phyloP scores from a whole-genome alignment of 2,329 filamentous ascomycete genomes.

The Tricladium varicosporioides region DNA sequence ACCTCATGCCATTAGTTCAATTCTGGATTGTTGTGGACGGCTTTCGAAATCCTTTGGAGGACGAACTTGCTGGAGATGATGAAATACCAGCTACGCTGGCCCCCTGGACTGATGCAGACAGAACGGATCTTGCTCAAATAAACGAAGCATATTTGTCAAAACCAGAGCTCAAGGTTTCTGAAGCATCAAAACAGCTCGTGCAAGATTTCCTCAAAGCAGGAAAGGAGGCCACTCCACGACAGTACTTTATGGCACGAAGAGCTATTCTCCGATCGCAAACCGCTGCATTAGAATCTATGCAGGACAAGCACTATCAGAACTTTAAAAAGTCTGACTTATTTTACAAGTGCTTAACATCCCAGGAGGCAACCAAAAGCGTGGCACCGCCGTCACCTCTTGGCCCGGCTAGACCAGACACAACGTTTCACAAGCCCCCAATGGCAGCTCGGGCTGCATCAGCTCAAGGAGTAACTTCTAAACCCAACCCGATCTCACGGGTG shows the following conservation, averaged over 20 bases:
- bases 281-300: conserved; percentile 79
- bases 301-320: conserved; percentile 72
- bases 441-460: conserved; percentile 24
- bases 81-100: conserved; percentile 58
- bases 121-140: conserved; percentile 86
- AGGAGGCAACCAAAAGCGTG: conserved; percentile 58
- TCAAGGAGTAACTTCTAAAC: conserved; percentile 39
- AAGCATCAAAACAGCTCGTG: conserved; percentile 67
- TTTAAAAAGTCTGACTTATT: conserved; percentile 94
- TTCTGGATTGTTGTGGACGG: conserved; percentile 99
- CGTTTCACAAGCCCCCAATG: conserved; percentile 30
- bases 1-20: conserved; percentile 84
- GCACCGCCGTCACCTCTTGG: conserved; percentile 22
- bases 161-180: conserved; percentile 75
- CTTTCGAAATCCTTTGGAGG: conserved; percentile 89
- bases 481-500: conserved; percentile 44
- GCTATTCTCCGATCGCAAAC: conserved; percentile 83
- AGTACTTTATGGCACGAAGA: conserved; percentile 80
- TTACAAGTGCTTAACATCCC: conserved; percentile 91
- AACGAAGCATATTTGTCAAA: conserved; percentile 84
- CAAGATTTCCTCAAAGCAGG: conserved; percentile 77
- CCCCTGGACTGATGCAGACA: conserved; percentile 80
- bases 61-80: conserved; percentile 68
- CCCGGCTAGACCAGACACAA: conserved; percentile 38
- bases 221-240: conserved; percentile 69